Evolutionary conservation across 2,329 filamentous ascomycete species (phyloP).

Genomic region (Exophiala bonariae): DNA sequence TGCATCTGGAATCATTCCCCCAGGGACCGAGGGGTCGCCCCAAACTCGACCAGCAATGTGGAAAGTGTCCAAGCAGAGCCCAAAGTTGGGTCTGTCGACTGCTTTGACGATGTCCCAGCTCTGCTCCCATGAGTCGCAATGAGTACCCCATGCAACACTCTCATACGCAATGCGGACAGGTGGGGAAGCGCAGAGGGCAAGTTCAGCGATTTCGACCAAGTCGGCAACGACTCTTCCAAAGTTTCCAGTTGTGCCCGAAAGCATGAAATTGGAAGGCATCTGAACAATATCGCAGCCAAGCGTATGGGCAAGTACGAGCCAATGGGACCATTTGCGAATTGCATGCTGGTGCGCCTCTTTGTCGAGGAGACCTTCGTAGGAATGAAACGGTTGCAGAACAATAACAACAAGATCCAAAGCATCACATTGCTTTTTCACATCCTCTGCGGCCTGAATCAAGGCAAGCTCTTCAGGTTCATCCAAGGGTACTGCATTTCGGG

Average conservation of each 20-base stretch:
- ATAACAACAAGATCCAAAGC: too few species aligned
- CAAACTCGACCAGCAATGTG: constrained; percentile 72
- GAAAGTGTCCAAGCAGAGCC: constrained; percentile 75
- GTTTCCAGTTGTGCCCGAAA: constrained; percentile 49
- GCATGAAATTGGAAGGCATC: constrained; percentile 70
- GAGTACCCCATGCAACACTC: constrained; percentile 69
- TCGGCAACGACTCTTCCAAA: too few species aligned
- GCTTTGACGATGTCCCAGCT: constrained; percentile 66
- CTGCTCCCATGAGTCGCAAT: constrained; percentile 69
- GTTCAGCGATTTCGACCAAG: constrained; percentile 45
- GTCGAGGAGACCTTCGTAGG: constrained; percentile 73
- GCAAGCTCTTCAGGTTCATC: too few species aligned
- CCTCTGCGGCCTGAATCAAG: too few species aligned
- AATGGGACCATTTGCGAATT: constrained; percentile 64
- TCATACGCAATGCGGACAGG: constrained; percentile 71
- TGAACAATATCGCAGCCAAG: constrained; percentile 70
- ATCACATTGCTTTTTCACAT: too few species aligned
- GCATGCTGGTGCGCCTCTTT: constrained; percentile 58
- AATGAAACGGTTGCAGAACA: constrained; percentile 68
- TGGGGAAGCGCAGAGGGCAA: constrained; percentile 62
- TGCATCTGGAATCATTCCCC: constrained; percentile 55
- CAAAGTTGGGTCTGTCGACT: constrained; percentile 71
- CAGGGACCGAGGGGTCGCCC: constrained; percentile 61
- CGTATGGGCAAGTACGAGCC: constrained; percentile 66
- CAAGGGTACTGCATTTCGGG: too few species aligned